Evolutionary conservation across 106 monocot species (phyloP), one percentile per base, ranked within the genome.

Genomic region (Acorus calamus): DNA sequence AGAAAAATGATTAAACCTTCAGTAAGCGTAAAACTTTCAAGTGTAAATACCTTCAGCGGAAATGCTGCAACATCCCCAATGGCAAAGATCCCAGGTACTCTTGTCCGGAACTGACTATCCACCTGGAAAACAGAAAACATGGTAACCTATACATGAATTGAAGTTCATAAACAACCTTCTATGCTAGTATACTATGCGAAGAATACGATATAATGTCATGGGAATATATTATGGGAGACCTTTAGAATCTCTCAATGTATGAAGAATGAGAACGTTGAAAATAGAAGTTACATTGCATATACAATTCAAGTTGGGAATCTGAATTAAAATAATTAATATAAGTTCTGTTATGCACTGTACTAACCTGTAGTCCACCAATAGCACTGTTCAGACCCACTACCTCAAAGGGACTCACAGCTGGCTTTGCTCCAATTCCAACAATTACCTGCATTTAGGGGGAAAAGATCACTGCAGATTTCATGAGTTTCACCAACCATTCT

Each of bases 11-110:
- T 28, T 28, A 28, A 28, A 28, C 28, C 28, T 28, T 28, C 28
- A 28, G 1, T 28, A 28, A 28, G 28, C 28, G 28, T 28, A 28
- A 28, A 28, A 28, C 1, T 28, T 28, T 28, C 28, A 46, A 58
- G 48, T 49, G 14, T 8, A 4, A 64, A 7, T 53, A 91, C 90
- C 80, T 86, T 80, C 44, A 91, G 57, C 10, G 86, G 86, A 79
- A 91, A 91, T 60, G 90, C 86, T 64, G 90, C 90, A 49, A 91
- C 80, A 79, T 91, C 90, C 74, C 90, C 90, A 63, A 86, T 60
- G 47, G 90, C 86, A 76, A 81, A 91, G 50, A 91, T 62, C 58
- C 86, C 66, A 53, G 86, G 86, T 47, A 77, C 63, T 56, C 71
- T 76, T 51, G 83, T 91, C 53, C 86, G 68, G 62, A 91, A 91